These are phyloP conservation scores for Medicago arabica DNA, from an alignment of 306 rosid genomes.

Conservation along the genomic window DNA sequence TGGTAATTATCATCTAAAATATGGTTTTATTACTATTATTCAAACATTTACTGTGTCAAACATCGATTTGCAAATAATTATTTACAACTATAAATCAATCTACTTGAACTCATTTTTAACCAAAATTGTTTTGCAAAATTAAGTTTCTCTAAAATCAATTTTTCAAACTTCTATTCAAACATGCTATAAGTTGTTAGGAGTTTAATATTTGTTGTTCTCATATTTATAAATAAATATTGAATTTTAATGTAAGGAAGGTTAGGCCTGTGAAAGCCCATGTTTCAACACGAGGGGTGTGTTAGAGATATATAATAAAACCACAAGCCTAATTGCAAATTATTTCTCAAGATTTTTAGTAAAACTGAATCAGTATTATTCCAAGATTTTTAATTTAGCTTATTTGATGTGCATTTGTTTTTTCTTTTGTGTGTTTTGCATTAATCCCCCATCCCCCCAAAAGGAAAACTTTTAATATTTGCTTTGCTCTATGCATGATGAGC, in stretches of 20 bases:
- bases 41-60: not conserved
- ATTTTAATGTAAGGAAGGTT: slow-evolving; percentile 12
- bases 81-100: not conserved
- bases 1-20: not conserved
- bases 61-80: not conserved
- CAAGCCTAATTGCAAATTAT: slow-evolving; percentile 9
- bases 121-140: slow-evolving; percentile 16
- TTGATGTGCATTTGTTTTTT: not conserved
- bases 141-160: not conserved
- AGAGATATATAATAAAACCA: not conserved
- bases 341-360: slow-evolving; percentile 13
- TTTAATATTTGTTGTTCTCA: slow-evolving; percentile 10
- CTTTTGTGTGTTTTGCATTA: slow-evolving; percentile 15
- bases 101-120: not conserved
- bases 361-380: slow-evolving; percentile 20
- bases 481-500: slow-evolving; percentile 3
- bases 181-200: not conserved
- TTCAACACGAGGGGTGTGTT: not conserved
- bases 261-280: not conserved
- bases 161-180: not conserved
- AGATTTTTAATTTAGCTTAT: not conserved
- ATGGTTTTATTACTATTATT: not conserved
- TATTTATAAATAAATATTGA: slow-evolving; percentile 10
- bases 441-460: not conserved
- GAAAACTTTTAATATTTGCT: not conserved